A percentile compares a stretch with the other conserved stretches of the same genome.
Evolutionary conservation across 768 basidiomycete genomes (phyloP).

Genomic region (Leucosporidium scottii): DNA sequence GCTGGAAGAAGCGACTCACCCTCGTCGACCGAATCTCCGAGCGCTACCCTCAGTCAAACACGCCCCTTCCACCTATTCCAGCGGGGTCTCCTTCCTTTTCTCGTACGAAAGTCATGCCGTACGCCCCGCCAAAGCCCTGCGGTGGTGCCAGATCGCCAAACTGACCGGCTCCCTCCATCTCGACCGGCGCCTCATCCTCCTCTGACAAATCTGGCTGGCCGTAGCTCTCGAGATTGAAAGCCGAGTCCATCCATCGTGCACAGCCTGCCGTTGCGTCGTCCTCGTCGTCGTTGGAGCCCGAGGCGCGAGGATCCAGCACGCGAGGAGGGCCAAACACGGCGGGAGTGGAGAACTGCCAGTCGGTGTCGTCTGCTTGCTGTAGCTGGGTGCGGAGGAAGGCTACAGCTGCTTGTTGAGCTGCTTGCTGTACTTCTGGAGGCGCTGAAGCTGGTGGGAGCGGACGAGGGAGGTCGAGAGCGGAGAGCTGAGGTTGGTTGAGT

Average conservation of each 20-base stretch:
- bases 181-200: too few species aligned
- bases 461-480: neutral
- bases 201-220: too few species aligned
- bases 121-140: too few species aligned
- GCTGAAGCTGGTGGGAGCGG: neutral
- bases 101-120: too few species aligned
- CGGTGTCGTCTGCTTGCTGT: slow-evolving; percentile 3
- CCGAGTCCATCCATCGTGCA: neutral
- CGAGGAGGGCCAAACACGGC: slow-evolving; percentile 6
- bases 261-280: neutral
- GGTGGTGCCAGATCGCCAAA: too few species aligned
- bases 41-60: too few species aligned
- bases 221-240: slow-evolving; percentile 11
- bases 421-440: neutral
- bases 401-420: neutral
- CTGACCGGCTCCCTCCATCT: too few species aligned
- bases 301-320: neutral
- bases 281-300: neutral
- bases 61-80: too few species aligned
- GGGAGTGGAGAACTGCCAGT: slow-evolving; percentile 8
- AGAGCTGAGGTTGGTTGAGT: neutral
- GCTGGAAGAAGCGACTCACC: too few species aligned
- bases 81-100: too few species aligned
- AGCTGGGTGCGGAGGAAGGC: neutral
- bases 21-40: too few species aligned